Base-by-base conservation (phyloP, 2,329 filamentous ascomycete species). In the Penicillium sp. region DNA sequence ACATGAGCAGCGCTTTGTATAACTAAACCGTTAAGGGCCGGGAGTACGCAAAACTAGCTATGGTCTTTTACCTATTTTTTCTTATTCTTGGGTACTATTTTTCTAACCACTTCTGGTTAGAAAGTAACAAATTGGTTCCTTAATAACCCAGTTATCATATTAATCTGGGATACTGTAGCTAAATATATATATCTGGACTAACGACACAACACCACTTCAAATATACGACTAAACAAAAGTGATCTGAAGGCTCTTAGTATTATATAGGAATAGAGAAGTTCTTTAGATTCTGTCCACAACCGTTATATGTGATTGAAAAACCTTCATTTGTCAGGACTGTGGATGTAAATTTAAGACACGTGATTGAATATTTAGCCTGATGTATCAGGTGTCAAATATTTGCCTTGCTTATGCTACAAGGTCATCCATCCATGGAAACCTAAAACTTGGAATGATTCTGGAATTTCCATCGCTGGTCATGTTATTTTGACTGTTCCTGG, bases 361-460 rank as follows among this genome's bases (percentile, higher is more conserved):
- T 56, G 53, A 56, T 5, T 0, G 0, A 0, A 11, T 8, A 28
- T 1, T 0, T 2, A 6, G 22, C 55, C 55, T 41, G 28, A 45
- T 8, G 5, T 31, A 35, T 44, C 19, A 30, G 55, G 50, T 28
- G 25, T n/a, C 17, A 5, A 35, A 8, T 5, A 1, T 11, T 31
- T 49, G 28, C 31, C 56, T 51, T 56, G 53, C 42, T 61, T 43
- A 60, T 60, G 17, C 36, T 4, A 42, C 19, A 41, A 30, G 8
- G 33, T 12, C 41, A 45, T 31, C n/a, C 41, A 45, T 31, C 46
- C 36, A 33, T 50, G 44, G 38, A 36, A 33, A 4, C 10, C 4
- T 30, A 9, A 12, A 17, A 48, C 31, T 25, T 51, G 46, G 53
- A 41, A 17, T 25, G 4, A 40, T 51, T 50, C 40, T 44, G 28